Evolutionary conservation across 495 filamentous ascomycete genomes (phyloP).

Genomic region (Parathielavia appendiculata): DNA sequence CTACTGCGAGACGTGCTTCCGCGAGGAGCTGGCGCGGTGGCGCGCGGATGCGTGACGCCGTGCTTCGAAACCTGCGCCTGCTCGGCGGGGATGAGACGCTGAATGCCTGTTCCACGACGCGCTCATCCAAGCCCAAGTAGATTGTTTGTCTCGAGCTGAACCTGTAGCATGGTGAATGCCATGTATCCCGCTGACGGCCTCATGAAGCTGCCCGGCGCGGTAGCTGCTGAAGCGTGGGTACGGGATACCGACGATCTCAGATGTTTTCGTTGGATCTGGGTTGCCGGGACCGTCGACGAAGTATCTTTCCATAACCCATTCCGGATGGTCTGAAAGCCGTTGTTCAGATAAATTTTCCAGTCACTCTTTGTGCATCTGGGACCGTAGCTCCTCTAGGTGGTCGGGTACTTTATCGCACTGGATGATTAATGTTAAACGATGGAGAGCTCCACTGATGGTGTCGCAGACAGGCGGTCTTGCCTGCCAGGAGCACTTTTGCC

Average conservation of each 20-base stretch:
- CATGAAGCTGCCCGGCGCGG: background rate
- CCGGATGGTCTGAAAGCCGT: background rate
- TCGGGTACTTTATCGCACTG: background rate
- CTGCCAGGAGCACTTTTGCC: background rate
- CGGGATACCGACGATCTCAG: background rate
- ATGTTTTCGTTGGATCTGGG: background rate
- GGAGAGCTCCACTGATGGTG: background rate
- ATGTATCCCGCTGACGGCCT: background rate
- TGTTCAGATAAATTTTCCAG: background rate
- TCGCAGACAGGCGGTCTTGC: background rate
- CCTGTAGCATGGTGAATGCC: background rate
- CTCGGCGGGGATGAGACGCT: constrained; percentile 13
- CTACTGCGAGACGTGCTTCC: constrained; percentile 16
- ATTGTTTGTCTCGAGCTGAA: background rate
- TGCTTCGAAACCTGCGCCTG: background rate
- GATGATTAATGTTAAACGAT: background rate
- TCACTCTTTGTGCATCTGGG: background rate
- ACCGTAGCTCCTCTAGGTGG: background rate
- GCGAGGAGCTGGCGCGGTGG: constrained; percentile 2
- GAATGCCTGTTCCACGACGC: background rate
- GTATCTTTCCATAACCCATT: background rate
- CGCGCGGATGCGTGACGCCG: background rate
- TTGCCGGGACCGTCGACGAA: background rate
- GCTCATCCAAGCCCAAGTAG: background rate
- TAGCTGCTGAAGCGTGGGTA: background rate